These are phyloP conservation scores for Nitzschia putrida DNA, from an alignment of 108 stramenopile genomes.

Conservation along the genomic window DNA sequence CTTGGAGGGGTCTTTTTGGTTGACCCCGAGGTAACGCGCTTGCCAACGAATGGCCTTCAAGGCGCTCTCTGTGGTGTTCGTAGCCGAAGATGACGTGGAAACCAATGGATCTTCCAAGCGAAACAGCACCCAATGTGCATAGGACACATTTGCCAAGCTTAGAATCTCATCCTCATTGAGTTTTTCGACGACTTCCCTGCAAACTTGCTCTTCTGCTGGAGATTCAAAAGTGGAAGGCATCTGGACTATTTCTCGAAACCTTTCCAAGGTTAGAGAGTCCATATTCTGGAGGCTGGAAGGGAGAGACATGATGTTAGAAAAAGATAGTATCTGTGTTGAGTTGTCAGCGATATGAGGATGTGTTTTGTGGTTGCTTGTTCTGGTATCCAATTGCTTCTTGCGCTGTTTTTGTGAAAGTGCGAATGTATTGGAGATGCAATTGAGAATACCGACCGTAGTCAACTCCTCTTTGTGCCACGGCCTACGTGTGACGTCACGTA, in stretches of 20 bases:
- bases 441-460: too few species aligned
- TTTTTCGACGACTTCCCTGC: conserved; percentile 6
- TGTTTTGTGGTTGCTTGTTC: conserved; percentile 24
- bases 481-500: too few species aligned
- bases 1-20: neutral
- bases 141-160: neutral
- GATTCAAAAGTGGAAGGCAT: conserved; percentile 21
- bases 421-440: too few species aligned
- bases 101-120: conserved; percentile 3
- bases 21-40: neutral
- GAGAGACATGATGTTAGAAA: neutral
- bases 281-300: conserved; percentile 22
- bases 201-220: conserved; percentile 3
- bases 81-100: neutral
- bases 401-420: too few species aligned
- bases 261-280: neutral
- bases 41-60: conserved; percentile 11
- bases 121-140: conserved; percentile 9
- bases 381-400: too few species aligned
- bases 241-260: conserved; percentile 18
- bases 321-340: neutral
- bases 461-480: too few species aligned
- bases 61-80: neutral
- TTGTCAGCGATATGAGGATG: neutral
- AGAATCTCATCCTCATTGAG: neutral